Conservation (phyloP, 768 basidiomycete species). For the Pleurotus citrinopileatus region DNA sequence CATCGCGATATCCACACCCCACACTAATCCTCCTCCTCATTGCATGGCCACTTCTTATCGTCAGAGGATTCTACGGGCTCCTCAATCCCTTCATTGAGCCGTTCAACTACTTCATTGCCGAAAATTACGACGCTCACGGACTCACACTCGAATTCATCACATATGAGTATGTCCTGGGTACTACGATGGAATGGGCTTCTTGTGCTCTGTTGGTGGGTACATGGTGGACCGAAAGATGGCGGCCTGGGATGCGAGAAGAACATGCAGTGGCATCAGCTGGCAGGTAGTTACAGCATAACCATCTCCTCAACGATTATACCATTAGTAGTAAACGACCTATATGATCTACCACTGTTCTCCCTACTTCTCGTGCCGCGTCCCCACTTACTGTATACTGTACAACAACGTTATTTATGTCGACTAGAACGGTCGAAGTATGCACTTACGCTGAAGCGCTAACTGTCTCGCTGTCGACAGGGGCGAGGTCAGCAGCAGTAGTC, state of each 20-base stretch:
- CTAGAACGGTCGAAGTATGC: no score
- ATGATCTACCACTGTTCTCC: no score
- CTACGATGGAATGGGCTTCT: conserved; percentile 25
- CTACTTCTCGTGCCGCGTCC: no score
- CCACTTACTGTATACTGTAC: no score
- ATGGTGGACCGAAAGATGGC: neutral
- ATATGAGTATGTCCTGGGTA: conserved; percentile 24
- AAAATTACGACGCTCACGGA: conserved; percentile 21
- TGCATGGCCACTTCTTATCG: conserved; percentile 29
- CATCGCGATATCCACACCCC: conserved; percentile 20
- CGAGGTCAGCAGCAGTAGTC: neutral
- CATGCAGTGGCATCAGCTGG: no score
- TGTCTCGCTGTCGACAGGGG: neutral
- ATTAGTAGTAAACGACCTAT: no score
- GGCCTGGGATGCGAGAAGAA: neutral
- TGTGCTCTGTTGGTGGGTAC: conserved; percentile 19
- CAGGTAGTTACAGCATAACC: no score
- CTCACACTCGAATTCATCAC: conserved; percentile 20
- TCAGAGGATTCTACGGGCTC: conserved; percentile 31
- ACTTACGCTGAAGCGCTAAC: no score
- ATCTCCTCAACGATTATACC: no score
- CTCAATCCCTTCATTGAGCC: conserved; percentile 20
- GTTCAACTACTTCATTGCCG: conserved; percentile 24
- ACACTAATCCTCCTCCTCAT: conserved; percentile 25
- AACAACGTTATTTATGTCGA: no score